A percentile compares a stretch with the other conserved stretches of the same genome.
These are phyloP conservation scores for Zizania latifolia DNA, from an alignment of 176 grass and related monocot species.

Conservation along the genomic window DNA sequence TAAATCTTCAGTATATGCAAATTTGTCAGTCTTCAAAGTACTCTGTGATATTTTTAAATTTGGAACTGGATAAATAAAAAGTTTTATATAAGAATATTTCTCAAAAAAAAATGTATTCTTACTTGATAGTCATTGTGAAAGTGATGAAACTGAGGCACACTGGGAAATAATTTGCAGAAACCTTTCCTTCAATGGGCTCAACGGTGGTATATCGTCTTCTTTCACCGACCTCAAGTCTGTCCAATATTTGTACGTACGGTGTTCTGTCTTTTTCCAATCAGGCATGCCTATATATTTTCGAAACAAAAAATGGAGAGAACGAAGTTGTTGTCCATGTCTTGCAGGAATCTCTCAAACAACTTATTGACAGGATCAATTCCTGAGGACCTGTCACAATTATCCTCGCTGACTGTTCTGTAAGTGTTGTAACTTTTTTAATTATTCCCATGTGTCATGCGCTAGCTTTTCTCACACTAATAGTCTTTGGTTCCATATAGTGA, in stretches of 20 bases:
- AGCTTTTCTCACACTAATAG: background rate
- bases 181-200: slow-evolving; percentile 36
- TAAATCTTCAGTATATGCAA: too few species aligned
- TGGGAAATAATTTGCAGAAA: slow-evolving; percentile 19
- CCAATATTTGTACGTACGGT: slow-evolving; percentile 36
- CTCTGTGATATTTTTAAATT: too few species aligned
- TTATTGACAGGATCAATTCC: slow-evolving; percentile 48
- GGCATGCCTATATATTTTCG: background rate
- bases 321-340: background rate
- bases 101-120: too few species aligned
- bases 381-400: slow-evolving; percentile 26
- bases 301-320: background rate
- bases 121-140: too few species aligned
- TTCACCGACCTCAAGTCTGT: slow-evolving; percentile 37
- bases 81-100: too few species aligned
- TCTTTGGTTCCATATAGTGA: slow-evolving; percentile 30
- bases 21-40: too few species aligned
- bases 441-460: background rate
- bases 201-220: slow-evolving; percentile 32
- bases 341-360: slow-evolving; percentile 58
- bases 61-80: too few species aligned
- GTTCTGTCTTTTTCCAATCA: background rate
- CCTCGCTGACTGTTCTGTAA: slow-evolving; percentile 44
- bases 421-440: background rate
- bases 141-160: background rate